Evolutionary conservation across 2,329 filamentous ascomycete genomes (phyloP), one percentile per base, ranked within the genome.

Genomic region (Paraphoma chrysanthemicola): DNA sequence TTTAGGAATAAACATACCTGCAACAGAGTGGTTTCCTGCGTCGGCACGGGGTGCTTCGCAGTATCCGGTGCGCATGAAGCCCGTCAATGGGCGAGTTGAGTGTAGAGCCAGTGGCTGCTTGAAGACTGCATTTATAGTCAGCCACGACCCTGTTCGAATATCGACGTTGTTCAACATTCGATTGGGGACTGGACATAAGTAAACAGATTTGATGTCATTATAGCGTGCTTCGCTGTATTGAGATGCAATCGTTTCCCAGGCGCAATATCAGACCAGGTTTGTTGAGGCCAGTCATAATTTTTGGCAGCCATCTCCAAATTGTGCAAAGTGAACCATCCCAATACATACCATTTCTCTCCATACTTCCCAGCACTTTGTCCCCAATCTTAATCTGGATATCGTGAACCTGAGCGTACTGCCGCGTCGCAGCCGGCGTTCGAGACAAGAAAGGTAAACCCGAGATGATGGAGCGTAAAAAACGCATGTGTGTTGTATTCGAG

Each of bases 41-140:
- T 89, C 86, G 12, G 79, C 78, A 2, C 76, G 71, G 4, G 82
- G 84, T 4, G 83, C 80, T 57, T 83, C 78, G 75, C 86, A 88
- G 73, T 86, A 88, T 17, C 86, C 86, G 56, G 85, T 86, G 46
- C 85, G 82, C 62, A 85, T 82, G 78, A 82, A 88, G 51, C 86
- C 86, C 1, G 86, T 88, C 68, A 85, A 79, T 8, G 86, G 86
- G 46, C 80, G 78, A 53, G 83, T 83, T 36, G 82, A 85, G 77
- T 87, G 86, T 31, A 84, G 76, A 28, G 81, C 74, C 12, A 88
- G 81, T n/a, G 85, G 85, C 54, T 85, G 81, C 44, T 82, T 82
- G 75, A 87, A 82, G 41, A 88, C 85, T 85, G 38, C 42, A n/a
- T 9, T 8, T 29, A 10, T 46, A 48, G 54, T 58, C 29, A 59